phyloP scores from a whole-genome alignment of 1,284 basidiomycete genomes.

The Agaricales sp. region DNA sequence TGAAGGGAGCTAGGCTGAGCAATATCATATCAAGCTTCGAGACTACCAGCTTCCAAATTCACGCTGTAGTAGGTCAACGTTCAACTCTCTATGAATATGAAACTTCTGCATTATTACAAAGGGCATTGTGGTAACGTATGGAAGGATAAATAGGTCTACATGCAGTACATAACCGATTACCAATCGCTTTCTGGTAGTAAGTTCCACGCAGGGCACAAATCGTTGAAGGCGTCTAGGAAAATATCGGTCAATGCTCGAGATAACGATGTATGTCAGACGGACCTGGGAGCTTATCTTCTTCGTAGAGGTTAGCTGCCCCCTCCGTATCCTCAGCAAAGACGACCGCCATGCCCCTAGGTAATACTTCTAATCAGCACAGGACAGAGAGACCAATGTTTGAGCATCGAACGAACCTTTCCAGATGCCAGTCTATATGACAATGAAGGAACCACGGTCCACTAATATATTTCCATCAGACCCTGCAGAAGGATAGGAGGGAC shows the following conservation, averaged over 20 bases:
- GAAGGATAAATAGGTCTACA: no score
- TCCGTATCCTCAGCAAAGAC: conserved; percentile 26
- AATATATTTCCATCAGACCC: not conserved
- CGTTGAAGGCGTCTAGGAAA: not conserved
- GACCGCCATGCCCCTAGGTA: conserved; percentile 23
- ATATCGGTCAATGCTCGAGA: not conserved
- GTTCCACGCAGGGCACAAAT: not conserved
- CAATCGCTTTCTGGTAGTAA: not conserved
- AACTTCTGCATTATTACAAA: no score
- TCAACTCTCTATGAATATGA: no score
- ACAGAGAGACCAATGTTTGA: not conserved
- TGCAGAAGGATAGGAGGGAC: no score
- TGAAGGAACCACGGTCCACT: conserved; percentile 33
- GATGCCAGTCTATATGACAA: conserved; percentile 40
- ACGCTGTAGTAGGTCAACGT: no score
- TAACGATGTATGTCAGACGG: not conserved
- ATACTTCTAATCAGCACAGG: conserved; percentile 3
- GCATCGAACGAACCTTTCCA: conserved; percentile 18
- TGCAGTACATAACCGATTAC: not conserved
- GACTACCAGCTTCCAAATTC: no score
- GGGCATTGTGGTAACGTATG: no score
- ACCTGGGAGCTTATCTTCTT: not conserved
- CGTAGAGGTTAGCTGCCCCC: not conserved
- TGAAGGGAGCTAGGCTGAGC: no score
- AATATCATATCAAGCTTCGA: no score